phyloP scores from a whole-genome alignment of 2,329 filamentous ascomycete genomes.

The Metarhizium album region DNA sequence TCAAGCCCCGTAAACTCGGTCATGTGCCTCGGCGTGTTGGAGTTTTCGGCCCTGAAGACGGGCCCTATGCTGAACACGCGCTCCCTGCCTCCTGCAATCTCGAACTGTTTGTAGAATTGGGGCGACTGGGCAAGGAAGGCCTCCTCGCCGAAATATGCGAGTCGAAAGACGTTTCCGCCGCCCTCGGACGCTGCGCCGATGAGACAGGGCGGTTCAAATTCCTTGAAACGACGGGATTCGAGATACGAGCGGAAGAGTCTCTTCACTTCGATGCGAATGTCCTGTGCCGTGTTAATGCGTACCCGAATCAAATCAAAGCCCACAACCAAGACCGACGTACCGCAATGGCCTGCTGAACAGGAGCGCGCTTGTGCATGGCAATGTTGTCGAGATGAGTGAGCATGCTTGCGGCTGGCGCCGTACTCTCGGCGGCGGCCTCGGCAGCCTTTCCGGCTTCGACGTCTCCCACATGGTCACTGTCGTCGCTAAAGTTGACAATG shows the following conservation, averaged over 20 bases:
- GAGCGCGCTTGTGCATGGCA: slow-evolving; percentile 82
- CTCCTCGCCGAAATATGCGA: slow-evolving; percentile 80
- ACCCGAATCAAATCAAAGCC: background rate
- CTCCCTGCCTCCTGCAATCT: slow-evolving; percentile 70
- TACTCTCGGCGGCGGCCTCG: slow-evolving; percentile 20
- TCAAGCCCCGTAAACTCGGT: slow-evolving; percentile 83
- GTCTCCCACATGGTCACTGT: slow-evolving; percentile 15
- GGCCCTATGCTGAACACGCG: slow-evolving; percentile 70
- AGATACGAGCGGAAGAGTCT: slow-evolving; percentile 69
- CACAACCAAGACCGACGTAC: background rate
- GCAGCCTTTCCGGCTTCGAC: background rate
- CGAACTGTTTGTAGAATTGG: slow-evolving; percentile 81
- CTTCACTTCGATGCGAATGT: slow-evolving; percentile 44
- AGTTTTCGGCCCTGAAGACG: slow-evolving; percentile 79
- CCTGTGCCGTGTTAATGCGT: slow-evolving; percentile 4
- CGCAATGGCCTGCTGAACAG: slow-evolving; percentile 78
- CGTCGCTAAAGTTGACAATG: slow-evolving; percentile 49
- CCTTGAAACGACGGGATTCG: slow-evolving; percentile 60
- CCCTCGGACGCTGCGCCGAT: slow-evolving; percentile 88
- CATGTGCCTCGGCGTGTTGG: slow-evolving; percentile 75
- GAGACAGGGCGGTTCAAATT: slow-evolving; percentile 83
- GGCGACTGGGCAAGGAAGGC: slow-evolving; percentile 74
- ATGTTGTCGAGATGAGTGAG: slow-evolving; percentile 83
- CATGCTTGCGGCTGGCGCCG: slow-evolving; percentile 65
- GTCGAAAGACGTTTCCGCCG: slow-evolving; percentile 80